Conservation (phyloP, 2,329 filamentous ascomycete species). For the Aspergillus tanneri region DNA sequence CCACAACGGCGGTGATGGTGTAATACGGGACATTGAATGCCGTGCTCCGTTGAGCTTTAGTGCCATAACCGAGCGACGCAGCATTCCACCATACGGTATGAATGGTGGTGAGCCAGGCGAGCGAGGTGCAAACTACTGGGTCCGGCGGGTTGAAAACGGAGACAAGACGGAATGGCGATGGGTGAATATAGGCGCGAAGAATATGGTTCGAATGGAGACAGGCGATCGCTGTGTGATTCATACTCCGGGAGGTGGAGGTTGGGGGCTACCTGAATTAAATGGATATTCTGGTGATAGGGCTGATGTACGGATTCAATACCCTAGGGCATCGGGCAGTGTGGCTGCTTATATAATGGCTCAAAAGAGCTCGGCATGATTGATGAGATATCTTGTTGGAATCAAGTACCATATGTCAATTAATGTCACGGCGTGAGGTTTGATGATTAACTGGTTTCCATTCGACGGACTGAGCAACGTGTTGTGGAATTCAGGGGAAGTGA, state of each 20-base stretch:
- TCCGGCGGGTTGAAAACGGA: slow-evolving; percentile 10
- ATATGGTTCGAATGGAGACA: slow-evolving; percentile 20
- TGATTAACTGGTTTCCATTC: too few species aligned
- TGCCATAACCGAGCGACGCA: slow-evolving; percentile 26
- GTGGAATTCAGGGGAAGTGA: too few species aligned
- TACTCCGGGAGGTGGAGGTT: slow-evolving; percentile 27
- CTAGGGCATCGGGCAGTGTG: not conserved
- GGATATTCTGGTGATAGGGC: not conserved
- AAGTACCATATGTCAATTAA: too few species aligned
- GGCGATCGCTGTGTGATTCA: slow-evolving; percentile 27
- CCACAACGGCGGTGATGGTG: slow-evolving; percentile 71
- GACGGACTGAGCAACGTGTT: too few species aligned
- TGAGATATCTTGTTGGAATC: too few species aligned
- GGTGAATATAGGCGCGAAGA: slow-evolving; percentile 26
- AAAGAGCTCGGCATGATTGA: not conserved
- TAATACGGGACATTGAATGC: slow-evolving; percentile 77
- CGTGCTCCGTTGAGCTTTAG: slow-evolving; percentile 47
- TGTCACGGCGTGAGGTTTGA: too few species aligned
- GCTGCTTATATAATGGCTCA: not conserved
- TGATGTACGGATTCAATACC: not conserved
- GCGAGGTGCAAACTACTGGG: slow-evolving; percentile 66
- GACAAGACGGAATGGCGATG: slow-evolving; percentile 12
- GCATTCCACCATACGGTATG: slow-evolving; percentile 27
- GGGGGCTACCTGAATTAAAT: slow-evolving; percentile 10
- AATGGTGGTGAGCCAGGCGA: slow-evolving; percentile 18